These are phyloP conservation scores for Themeda triandra DNA, from an alignment of 176 grass and related monocot genomes.

Conservation along the genomic window DNA sequence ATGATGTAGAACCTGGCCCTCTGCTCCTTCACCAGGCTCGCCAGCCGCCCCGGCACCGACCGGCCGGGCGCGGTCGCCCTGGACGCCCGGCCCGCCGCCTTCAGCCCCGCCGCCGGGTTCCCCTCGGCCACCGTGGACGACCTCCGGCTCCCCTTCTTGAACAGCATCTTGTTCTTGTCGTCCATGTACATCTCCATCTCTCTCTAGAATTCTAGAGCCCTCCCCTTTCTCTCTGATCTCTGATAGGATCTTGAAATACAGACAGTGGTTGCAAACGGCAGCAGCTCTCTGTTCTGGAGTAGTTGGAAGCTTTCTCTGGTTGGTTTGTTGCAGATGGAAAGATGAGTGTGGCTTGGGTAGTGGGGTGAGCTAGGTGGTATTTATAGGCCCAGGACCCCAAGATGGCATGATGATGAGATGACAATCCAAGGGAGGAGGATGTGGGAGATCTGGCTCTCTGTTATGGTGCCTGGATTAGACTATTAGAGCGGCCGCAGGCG, in stretches of 20 bases:
- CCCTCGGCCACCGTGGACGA: background rate
- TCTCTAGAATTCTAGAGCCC: background rate
- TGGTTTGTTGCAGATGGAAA: background rate
- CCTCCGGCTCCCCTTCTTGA: conserved; percentile 35
- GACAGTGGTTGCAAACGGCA: too few species aligned
- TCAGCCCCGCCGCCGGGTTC: background rate
- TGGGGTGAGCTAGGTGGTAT: background rate
- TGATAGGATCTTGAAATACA: too few species aligned
- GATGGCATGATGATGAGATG: background rate
- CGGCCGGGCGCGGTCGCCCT: background rate
- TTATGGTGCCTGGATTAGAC: background rate
- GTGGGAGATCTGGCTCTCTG: background rate
- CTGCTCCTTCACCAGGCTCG: conserved; percentile 62
- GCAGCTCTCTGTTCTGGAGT: background rate
- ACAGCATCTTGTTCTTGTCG: conserved; percentile 39
- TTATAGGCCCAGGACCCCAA: background rate
- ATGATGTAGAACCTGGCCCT: conserved; percentile 87
- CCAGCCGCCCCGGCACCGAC: conserved; percentile 44
- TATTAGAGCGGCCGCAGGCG: background rate
- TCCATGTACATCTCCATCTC: conserved; percentile 54
- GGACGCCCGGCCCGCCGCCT: background rate
- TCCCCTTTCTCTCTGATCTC: too few species aligned
- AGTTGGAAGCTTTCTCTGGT: background rate
- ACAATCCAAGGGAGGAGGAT: background rate
- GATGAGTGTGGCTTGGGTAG: background rate